Evolutionary conservation across 768 basidiomycete genomes (phyloP).

Genomic region (Hericium alpestre): DNA sequence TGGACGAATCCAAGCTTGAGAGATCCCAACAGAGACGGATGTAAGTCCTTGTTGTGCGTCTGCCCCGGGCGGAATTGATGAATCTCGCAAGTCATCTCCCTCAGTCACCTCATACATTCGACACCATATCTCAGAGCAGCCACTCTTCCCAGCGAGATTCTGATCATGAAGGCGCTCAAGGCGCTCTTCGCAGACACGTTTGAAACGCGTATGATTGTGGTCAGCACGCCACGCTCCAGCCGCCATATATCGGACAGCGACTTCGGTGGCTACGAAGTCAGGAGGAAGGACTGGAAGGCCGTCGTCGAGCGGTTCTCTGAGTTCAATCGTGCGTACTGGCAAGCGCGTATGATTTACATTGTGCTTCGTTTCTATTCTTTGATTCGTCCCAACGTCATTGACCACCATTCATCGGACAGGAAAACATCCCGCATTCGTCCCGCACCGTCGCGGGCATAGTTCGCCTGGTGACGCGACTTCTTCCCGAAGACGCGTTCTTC

Average conservation of each 20-base stretch:
- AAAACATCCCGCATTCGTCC: slow-evolving; percentile 52
- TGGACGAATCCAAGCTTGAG: slow-evolving; percentile 54
- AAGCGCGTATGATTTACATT: slow-evolving; percentile 53
- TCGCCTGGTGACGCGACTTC: neutral
- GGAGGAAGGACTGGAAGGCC: slow-evolving; percentile 37
- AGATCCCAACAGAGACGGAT: slow-evolving; percentile 35
- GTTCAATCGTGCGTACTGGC: slow-evolving; percentile 43
- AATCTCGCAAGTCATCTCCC: slow-evolving; percentile 9
- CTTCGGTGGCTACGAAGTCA: slow-evolving; percentile 55
- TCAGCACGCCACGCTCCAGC: slow-evolving; percentile 17
- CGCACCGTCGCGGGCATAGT: slow-evolving; percentile 39
- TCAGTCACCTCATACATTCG: slow-evolving; percentile 39
- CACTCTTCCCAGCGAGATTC: slow-evolving; percentile 28
- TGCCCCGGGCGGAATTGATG: slow-evolving; percentile 9
- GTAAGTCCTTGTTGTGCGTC: slow-evolving; percentile 27
- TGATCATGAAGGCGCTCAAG: slow-evolving; percentile 52
- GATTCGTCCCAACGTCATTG: neutral
- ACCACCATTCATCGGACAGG: slow-evolving; percentile 30
- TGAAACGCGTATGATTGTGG: slow-evolving; percentile 54
- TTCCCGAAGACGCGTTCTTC: neutral
- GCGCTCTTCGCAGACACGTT: slow-evolving; percentile 32
- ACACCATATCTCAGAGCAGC: slow-evolving; percentile 21
- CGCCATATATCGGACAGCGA: slow-evolving; percentile 13
- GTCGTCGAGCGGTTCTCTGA: slow-evolving; percentile 15
- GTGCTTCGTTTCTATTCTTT: slow-evolving; percentile 28